Evolutionary conservation across 768 basidiomycete genomes (phyloP).

Genomic region (Hericium coralloides): DNA sequence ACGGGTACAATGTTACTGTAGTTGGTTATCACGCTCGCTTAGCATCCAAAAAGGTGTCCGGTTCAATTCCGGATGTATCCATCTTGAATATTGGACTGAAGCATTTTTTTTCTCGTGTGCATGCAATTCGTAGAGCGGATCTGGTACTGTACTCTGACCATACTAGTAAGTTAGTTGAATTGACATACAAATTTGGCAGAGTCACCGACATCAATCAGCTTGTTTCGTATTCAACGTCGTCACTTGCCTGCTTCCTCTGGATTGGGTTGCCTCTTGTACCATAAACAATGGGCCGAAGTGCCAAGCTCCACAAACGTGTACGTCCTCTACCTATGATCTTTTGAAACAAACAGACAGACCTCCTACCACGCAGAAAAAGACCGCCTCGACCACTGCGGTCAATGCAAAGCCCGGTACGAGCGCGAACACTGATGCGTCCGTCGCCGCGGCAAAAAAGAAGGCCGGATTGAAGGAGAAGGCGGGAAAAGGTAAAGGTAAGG

Average conservation of each 20-base stretch:
- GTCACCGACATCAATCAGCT: too few relatives aligned
- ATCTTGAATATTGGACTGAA: not conserved
- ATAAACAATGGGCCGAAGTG: conserved; percentile 50
- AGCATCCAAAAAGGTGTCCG: not conserved
- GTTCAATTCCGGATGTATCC: not conserved
- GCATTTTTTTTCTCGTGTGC: too few relatives aligned
- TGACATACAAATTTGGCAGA: too few relatives aligned
- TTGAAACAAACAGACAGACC: not conserved
- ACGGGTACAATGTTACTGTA: too few relatives aligned
- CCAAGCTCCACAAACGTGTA: conserved; percentile 55
- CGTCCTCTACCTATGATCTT: conserved; percentile 11
- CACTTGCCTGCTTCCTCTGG: too few relatives aligned
- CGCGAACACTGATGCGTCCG: conserved; percentile 13
- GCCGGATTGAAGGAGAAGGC: conserved; percentile 39
- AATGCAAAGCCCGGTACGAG: not conserved
- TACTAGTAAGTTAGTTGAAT: too few relatives aligned
- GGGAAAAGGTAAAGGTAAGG: conserved; percentile 14
- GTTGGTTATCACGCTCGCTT: not conserved
- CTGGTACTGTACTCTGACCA: too few relatives aligned
- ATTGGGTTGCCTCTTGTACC: too few relatives aligned
- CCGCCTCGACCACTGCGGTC: conserved; percentile 5
- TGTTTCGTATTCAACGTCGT: too few relatives aligned
- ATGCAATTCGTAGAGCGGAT: too few relatives aligned
- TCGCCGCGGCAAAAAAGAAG: conserved; percentile 34
- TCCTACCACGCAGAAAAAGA: conserved; percentile 19